These are phyloP conservation scores for Phytophthora nicotianae DNA, from an alignment of 352 stramenopile genomes.

Conservation along the genomic window DNA sequence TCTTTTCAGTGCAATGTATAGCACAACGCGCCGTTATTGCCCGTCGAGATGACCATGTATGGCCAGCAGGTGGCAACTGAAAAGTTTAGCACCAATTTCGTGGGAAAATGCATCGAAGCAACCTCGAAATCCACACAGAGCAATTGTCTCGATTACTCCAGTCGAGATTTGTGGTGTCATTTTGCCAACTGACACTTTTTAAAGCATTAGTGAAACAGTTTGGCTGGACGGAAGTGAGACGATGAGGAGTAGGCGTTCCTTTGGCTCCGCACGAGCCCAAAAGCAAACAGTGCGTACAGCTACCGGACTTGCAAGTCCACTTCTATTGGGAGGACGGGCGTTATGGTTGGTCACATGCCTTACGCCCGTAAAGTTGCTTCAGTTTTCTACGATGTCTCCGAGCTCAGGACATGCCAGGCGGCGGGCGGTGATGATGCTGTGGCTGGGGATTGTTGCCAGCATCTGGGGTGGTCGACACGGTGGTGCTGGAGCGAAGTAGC, in stretches of 20 bases:
- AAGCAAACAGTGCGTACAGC: not conserved
- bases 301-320: conserved; percentile 7
- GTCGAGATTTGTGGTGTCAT: conserved; percentile 12
- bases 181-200: not conserved
- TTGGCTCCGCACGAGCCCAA: not conserved
- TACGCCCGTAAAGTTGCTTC: conserved; percentile 21
- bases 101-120: not conserved
- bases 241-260: not conserved
- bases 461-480: conserved; percentile 10
- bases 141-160: conserved; percentile 6
- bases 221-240: conserved; percentile 10
- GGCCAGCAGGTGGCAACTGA: conserved; percentile 2
- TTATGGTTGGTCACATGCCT: conserved; percentile 23
- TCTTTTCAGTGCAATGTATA: not conserved
- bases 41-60: not conserved
- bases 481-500: conserved; percentile 35
- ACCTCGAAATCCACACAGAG: not conserved
- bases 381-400: conserved; percentile 9
- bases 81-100: conserved; percentile 1
- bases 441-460: conserved; percentile 23
- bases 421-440: conserved; percentile 41
- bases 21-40: not conserved
- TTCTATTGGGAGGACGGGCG: conserved; percentile 40
- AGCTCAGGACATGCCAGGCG: conserved; percentile 62
- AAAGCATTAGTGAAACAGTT: conserved; percentile 3